Evolutionary conservation across 1,284 basidiomycete species (phyloP), one percentile per base, ranked within the genome.

Genomic region (Cryptococcus sp.): DNA sequence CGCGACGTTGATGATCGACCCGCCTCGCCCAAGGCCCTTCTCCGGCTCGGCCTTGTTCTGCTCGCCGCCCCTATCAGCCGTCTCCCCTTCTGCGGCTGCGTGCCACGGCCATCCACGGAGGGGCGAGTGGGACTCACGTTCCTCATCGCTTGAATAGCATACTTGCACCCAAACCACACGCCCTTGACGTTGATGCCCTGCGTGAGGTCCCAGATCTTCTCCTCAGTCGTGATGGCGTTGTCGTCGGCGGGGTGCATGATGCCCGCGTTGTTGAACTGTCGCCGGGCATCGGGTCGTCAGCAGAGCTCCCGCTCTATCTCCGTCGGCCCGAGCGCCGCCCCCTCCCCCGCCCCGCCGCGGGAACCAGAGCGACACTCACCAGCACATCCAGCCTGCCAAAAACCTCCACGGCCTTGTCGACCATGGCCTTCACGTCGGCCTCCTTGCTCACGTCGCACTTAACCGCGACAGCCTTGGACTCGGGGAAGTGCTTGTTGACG

Each of bases 121-220:
- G 39, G 15, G 13, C 13, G 13, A 47, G 15, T 21, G 11, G 20
- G 1, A 64, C 77, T 62, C 51, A 75, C 77, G 45, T 74, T 80
- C 61, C 91, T 86, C 94, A 98, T 98, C 23, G 94, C 95, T 53
- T 87, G 81, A 71, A 98, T 93, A 7, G 92, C 94, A 72, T 98
- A 87, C 78, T 97, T 96, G 83, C 89, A 94, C 46, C 95, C 94
- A 86, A 88, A 98, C 94, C 94, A 97, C 57, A 97, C 95, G 54
- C 94, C 94, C 79, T 98, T 98, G 74, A 95, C 85, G 77, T 98
- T 98, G 80, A 97, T 88, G 60, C 85, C 82, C 86, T 94, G 91
- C 5, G 90, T 92, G 56, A 92, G 80, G 75, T 95, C 91, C 93
- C 94, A 97, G 76, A 97, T 91, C 64, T 83, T 85, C 78, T 98